These are phyloP conservation scores for Pleurotus giganteus DNA, from an alignment of 768 basidiomycete genomes.

Conservation along the genomic window DNA sequence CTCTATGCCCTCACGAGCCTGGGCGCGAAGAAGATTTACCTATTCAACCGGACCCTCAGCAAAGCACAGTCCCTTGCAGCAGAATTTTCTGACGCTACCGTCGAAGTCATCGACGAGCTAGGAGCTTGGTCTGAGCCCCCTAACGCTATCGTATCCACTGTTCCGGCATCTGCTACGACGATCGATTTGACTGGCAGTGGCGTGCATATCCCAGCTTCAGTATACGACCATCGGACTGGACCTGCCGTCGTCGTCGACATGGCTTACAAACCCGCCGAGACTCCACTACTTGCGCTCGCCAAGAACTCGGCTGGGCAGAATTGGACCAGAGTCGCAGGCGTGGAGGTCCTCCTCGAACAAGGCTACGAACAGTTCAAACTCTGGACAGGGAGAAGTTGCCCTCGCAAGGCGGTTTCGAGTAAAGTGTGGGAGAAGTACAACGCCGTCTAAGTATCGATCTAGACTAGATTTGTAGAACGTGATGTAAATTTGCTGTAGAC, in stretches of 20 bases:
- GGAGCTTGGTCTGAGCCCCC: slow-evolving; percentile 37
- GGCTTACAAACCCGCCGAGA: slow-evolving; percentile 89
- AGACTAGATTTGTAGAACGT: background rate
- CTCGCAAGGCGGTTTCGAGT: slow-evolving; percentile 42
- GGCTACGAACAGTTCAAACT: slow-evolving; percentile 81
- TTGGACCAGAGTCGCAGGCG: slow-evolving; percentile 75
- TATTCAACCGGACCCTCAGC: slow-evolving; percentile 80
- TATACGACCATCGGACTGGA: slow-evolving; percentile 54
- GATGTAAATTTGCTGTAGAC: background rate
- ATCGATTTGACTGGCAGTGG: slow-evolving; percentile 21
- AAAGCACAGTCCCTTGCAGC: slow-evolving; percentile 70
- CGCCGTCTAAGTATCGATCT: background rate
- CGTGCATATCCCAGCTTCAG: slow-evolving; percentile 49
- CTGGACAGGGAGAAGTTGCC: slow-evolving; percentile 75
- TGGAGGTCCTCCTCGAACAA: slow-evolving; percentile 87
- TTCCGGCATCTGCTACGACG: slow-evolving; percentile 69
- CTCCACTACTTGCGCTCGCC: slow-evolving; percentile 75
- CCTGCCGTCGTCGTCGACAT: slow-evolving; percentile 83
- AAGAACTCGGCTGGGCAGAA: slow-evolving; percentile 35
- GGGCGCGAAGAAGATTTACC: slow-evolving; percentile 67
- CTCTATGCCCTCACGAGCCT: slow-evolving; percentile 82
- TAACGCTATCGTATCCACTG: slow-evolving; percentile 82
- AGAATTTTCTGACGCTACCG: slow-evolving; percentile 63
- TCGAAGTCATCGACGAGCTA: slow-evolving; percentile 61
- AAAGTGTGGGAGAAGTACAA: slow-evolving; percentile 36